Conservation (phyloP, 164 flowering plant genomes). For the Macadamia tetraphylla region DNA sequence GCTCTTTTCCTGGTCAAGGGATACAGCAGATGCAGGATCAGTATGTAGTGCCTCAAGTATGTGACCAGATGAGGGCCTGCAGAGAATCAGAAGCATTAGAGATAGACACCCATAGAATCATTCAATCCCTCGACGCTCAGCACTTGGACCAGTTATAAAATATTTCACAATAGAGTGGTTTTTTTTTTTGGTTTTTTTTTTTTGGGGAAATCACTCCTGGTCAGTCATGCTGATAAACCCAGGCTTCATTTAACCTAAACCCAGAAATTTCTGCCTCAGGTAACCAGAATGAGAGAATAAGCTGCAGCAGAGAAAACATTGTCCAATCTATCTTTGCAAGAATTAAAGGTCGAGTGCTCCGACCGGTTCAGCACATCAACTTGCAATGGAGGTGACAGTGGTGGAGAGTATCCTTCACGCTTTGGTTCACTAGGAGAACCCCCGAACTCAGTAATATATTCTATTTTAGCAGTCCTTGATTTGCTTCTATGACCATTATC, state of each 20-base stretch:
- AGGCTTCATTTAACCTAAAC: slow-evolving; percentile 42
- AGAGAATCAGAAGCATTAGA: slow-evolving; percentile 44
- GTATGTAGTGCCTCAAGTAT: slow-evolving; percentile 94
- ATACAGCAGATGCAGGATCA: slow-evolving; percentile 95
- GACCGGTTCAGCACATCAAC: slow-evolving; percentile 85
- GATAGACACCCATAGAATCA: slow-evolving; percentile 7
- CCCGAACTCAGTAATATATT: slow-evolving; percentile 95
- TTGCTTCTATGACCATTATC: slow-evolving; percentile 69
- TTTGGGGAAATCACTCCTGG: slow-evolving; percentile 24
- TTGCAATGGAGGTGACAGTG: slow-evolving; percentile 77
- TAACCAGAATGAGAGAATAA: slow-evolving; percentile 47
- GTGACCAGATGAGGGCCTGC: slow-evolving; percentile 81
- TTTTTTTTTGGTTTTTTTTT: too few species aligned
- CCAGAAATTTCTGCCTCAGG: slow-evolving; percentile 48
- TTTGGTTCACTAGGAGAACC: slow-evolving; percentile 63
- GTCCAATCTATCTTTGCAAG: slow-evolving; percentile 90
- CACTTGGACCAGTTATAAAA: slow-evolving; percentile 4
- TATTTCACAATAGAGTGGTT: not conserved
- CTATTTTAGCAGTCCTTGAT: slow-evolving; percentile 71
- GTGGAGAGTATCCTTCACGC: slow-evolving; percentile 81
- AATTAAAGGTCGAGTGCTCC: slow-evolving; percentile 97
- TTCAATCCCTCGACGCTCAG: slow-evolving; percentile 10
- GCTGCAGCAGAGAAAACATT: slow-evolving; percentile 90
- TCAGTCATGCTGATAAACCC: slow-evolving; percentile 35
- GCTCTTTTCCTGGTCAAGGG: slow-evolving; percentile 71